Conservation (phyloP, 371 early-diverging fungal genomes). For the Nematocida ironsii region DNA sequence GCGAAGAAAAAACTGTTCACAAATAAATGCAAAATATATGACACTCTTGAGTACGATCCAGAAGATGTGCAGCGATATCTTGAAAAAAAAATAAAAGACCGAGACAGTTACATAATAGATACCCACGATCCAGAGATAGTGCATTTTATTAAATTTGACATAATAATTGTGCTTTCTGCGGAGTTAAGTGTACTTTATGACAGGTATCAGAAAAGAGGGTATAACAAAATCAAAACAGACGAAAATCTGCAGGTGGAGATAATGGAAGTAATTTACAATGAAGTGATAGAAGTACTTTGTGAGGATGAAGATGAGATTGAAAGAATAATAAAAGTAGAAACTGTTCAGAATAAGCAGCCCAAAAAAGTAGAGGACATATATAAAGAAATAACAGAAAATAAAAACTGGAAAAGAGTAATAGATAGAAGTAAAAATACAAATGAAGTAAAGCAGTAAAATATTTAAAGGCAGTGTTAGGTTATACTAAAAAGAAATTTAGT, state of each 20-base stretch:
- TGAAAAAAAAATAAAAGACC: conserved; percentile 44
- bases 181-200: conserved; percentile 77
- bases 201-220: conserved; percentile 79
- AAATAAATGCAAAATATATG: conserved; percentile 79
- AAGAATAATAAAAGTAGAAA: conserved; percentile 14
- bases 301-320: conserved; percentile 50
- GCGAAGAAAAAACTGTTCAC: conserved; percentile 80
- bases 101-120: conserved; percentile 64
- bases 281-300: conserved; percentile 78
- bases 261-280: conserved; percentile 88
- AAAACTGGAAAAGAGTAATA: conserved; percentile 15
- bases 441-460: neutral
- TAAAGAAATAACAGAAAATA: conserved; percentile 13
- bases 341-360: conserved; percentile 16
- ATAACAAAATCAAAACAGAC: conserved; percentile 79
- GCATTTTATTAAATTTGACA: conserved; percentile 77
- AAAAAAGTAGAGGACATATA: conserved; percentile 30
- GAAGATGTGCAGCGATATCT: conserved; percentile 74
- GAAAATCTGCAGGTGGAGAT: conserved; percentile 96
- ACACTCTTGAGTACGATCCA: conserved; percentile 83
- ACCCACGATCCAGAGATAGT: conserved; percentile 66
- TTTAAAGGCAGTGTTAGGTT: neutral
- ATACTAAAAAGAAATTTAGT: no score
- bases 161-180: conserved; percentile 82
- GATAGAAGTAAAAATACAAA: neutral